These are phyloP conservation scores for Sporothrix phasma DNA, from an alignment of 2,329 filamentous ascomycete species.

Conservation along the genomic window DNA sequence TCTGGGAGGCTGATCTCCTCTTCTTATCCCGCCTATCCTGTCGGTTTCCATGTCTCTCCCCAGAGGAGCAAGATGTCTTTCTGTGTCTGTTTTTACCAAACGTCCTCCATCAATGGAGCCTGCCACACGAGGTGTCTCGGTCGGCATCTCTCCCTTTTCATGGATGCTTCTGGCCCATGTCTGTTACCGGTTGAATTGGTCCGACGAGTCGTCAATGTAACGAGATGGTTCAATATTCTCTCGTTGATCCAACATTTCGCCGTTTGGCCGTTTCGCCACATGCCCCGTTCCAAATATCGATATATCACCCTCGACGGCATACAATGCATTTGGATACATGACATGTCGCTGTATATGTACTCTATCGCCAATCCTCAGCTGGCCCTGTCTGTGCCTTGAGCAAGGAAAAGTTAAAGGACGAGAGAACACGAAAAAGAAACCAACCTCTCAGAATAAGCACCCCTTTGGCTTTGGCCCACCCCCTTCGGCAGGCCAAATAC, in stretches of 20 bases:
- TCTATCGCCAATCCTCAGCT: background rate
- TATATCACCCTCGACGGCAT: background rate
- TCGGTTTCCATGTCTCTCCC: background rate
- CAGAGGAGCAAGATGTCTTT: background rate
- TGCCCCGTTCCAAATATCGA: background rate
- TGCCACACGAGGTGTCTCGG: slow-evolving; percentile 3
- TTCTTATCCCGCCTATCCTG: background rate
- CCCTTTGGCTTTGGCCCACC: background rate
- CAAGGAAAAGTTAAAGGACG: background rate
- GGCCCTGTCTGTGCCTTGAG: background rate
- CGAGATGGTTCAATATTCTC: background rate
- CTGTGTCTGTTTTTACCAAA: too few relatives aligned
- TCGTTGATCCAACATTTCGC: background rate
- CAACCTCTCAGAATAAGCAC: background rate
- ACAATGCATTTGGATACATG: background rate
- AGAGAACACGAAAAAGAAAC: background rate
- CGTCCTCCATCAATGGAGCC: background rate
- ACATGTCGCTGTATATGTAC: background rate
- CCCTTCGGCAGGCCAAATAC: background rate
- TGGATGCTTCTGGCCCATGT: background rate
- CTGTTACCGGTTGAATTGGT: background rate
- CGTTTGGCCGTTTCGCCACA: background rate
- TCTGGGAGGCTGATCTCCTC: background rate
- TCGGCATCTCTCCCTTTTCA: background rate
- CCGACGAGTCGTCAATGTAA: too few relatives aligned